Conservation (phyloP, 2,329 filamentous ascomycete genomes). For the Cladosporium velox region DNA sequence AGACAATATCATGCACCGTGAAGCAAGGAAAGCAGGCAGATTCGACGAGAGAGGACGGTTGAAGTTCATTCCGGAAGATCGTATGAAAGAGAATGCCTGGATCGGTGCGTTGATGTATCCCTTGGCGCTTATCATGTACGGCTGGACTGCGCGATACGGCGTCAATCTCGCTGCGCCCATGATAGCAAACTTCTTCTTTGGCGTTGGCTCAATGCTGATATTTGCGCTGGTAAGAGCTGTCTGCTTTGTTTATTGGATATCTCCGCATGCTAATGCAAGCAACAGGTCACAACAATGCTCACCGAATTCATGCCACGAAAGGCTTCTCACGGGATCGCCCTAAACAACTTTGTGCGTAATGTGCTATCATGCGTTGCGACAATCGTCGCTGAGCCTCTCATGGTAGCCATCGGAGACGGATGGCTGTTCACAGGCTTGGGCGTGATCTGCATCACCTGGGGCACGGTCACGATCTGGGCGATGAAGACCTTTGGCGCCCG, state of each 20-base stretch:
- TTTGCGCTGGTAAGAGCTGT: slow-evolving; percentile 56
- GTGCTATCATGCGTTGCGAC: slow-evolving; percentile 73
- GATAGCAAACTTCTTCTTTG: slow-evolving; percentile 57
- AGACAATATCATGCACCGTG: slow-evolving; percentile 76
- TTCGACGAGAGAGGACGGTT: slow-evolving; percentile 68
- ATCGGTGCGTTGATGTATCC: slow-evolving; percentile 72
- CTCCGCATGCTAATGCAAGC: slow-evolving; percentile 25
- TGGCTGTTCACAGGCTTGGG: slow-evolving; percentile 68
- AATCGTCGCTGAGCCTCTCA: slow-evolving; percentile 69
- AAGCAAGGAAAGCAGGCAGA: slow-evolving; percentile 68
- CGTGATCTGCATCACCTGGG: slow-evolving; percentile 32
- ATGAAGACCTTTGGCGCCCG: slow-evolving; percentile 38
- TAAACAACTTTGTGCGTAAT: slow-evolving; percentile 81
- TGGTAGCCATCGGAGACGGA: slow-evolving; percentile 70
- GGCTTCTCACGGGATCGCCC: slow-evolving; percentile 71
- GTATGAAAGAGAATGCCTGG: slow-evolving; percentile 82
- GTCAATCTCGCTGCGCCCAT: slow-evolving; percentile 43
- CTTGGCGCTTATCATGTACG: slow-evolving; percentile 70
- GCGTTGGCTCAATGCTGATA: slow-evolving; percentile 75
- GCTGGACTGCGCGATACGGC: slow-evolving; percentile 68
- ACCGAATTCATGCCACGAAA: slow-evolving; percentile 78
- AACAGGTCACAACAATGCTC: slow-evolving; percentile 70
- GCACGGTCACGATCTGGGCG: slow-evolving; percentile 34
- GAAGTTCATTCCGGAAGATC: slow-evolving; percentile 73
- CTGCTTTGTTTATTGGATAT: background rate